A percentile compares a stretch with the other conserved stretches of the same genome.
These are phyloP conservation scores for Aspergillus ustus DNA, from an alignment of 2,329 filamentous ascomycete species.

Conservation along the genomic window DNA sequence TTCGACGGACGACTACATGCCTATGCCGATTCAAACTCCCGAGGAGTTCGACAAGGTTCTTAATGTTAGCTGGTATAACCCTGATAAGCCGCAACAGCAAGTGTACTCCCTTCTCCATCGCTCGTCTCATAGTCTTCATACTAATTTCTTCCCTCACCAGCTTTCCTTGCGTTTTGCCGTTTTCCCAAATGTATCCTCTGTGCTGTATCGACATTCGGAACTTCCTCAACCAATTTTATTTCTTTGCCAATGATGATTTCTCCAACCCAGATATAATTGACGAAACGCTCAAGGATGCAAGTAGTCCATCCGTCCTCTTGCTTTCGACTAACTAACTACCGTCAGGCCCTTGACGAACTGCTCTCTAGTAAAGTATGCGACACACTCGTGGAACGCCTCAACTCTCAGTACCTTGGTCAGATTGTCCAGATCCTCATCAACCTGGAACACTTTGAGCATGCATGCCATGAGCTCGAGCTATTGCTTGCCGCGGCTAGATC, in stretches of 20 bases:
- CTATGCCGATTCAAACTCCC: constrained; percentile 88
- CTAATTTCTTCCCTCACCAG: constrained; percentile 46
- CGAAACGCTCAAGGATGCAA: constrained; percentile 78
- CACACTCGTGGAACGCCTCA: constrained; percentile 83
- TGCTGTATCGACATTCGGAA: constrained; percentile 98
- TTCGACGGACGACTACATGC: constrained; percentile 98
- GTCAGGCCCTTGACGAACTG: constrained; percentile 87
- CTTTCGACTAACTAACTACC: neutral
- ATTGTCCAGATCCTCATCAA: constrained; percentile 99
- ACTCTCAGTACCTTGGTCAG: constrained; percentile 92
- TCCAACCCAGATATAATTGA: constrained; percentile 89
- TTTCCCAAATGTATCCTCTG: constrained; percentile 98
- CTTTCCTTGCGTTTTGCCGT: constrained; percentile 93
- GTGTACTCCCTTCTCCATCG: constrained; percentile 56
- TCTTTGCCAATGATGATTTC: constrained; percentile 96
- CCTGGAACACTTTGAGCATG: constrained; percentile 92
- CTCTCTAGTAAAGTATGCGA: constrained; percentile 90
- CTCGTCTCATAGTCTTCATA: too few species aligned
- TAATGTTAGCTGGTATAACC: constrained; percentile 93
- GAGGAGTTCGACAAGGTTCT: constrained; percentile 97
- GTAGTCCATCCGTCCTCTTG: neutral
- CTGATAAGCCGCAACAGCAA: constrained; percentile 78
- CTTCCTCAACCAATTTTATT: constrained; percentile 97
- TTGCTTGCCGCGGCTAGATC: constrained; percentile 84
- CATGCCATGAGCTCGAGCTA: constrained; percentile 86